Evolutionary conservation across 2,329 filamentous ascomycete genomes (phyloP).

Genomic region (Colletotrichum caudatum): DNA sequence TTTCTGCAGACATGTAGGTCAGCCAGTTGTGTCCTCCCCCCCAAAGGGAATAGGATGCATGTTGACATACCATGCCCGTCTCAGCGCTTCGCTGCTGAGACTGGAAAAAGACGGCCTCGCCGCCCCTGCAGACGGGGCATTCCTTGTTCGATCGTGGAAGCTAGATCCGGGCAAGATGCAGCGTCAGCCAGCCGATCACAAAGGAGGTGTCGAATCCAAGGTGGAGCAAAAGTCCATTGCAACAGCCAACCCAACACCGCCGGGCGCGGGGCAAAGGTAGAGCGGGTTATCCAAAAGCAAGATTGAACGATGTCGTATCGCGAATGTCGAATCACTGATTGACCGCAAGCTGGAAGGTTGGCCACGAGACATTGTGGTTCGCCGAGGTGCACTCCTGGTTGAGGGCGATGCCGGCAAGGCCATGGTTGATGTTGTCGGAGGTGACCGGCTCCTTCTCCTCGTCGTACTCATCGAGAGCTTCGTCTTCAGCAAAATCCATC

Average conservation of each 20-base stretch:
- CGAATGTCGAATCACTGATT: conserved; percentile 12
- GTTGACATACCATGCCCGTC: conserved; percentile 89
- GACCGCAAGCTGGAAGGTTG: conserved; percentile 36
- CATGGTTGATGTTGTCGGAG: conserved; percentile 28
- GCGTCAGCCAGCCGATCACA: conserved; percentile 56
- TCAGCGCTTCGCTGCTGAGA: conserved; percentile 97
- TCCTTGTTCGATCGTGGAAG: conserved; percentile 89
- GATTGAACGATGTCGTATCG: background rate
- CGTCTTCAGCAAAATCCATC: conserved; percentile 46
- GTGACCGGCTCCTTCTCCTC: conserved; percentile 48
- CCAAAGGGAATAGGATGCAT: background rate
- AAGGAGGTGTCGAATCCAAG: conserved; percentile 40
- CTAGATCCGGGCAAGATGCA: conserved; percentile 65
- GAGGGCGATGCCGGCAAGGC: conserved; percentile 26
- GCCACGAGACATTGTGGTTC: conserved; percentile 31
- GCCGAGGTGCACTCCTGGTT: conserved; percentile 4
- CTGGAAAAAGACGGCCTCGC: conserved; percentile 98
- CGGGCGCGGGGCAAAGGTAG: background rate
- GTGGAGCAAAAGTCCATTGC: conserved; percentile 42
- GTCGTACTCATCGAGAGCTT: conserved; percentile 54
- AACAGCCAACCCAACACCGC: conserved; percentile 32
- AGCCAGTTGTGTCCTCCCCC: conserved; percentile 40
- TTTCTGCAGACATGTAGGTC: conserved; percentile 69
- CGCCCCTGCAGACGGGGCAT: conserved; percentile 86
- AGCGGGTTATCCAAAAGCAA: background rate